Conservation (phyloP, 2,329 filamentous ascomycete genomes). For the Acarospora socialis region DNA sequence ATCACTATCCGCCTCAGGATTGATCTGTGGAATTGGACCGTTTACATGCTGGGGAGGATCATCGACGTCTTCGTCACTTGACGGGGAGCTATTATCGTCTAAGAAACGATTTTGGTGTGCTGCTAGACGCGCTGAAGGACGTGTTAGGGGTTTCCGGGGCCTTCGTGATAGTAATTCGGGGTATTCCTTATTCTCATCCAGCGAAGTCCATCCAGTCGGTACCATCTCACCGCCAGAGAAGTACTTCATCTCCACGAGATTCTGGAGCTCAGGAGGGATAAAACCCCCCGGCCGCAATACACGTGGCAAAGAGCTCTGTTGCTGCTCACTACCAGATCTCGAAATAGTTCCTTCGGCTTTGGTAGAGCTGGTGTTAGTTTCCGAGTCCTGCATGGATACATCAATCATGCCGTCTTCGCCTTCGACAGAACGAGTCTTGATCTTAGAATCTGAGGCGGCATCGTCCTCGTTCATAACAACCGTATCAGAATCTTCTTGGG, state of each 20-base stretch:
- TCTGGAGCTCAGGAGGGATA: slow-evolving; percentile 50
- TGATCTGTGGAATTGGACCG: slow-evolving; percentile 9
- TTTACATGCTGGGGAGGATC: no score
- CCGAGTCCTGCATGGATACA: slow-evolving; percentile 63
- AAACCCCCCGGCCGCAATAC: slow-evolving; percentile 41
- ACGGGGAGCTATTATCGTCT: no score
- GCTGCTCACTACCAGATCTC: neutral
- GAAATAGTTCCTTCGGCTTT: neutral
- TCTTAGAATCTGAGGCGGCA: slow-evolving; percentile 53
- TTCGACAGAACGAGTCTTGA: slow-evolving; percentile 66
- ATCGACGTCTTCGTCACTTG: slow-evolving; percentile 12
- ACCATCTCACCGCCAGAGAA: slow-evolving; percentile 44
- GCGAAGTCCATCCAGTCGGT: slow-evolving; percentile 50
- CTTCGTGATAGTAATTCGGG: slow-evolving; percentile 39
- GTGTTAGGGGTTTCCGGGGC: slow-evolving; percentile 15
- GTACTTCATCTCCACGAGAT: slow-evolving; percentile 65
- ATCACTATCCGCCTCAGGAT: slow-evolving; percentile 18
- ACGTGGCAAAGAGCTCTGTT: slow-evolving; percentile 9
- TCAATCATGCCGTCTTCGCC: slow-evolving; percentile 86
- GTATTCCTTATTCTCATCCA: slow-evolving; percentile 45
- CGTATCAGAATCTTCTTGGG: slow-evolving; percentile 49
- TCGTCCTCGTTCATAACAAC: slow-evolving; percentile 48
- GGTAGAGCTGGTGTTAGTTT: slow-evolving; percentile 10
- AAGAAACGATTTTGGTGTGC: no score
- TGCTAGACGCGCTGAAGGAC: no score